Evolutionary conservation across 345 rosid species (phyloP), one percentile per base, ranked within the genome.

Genomic region (Gossypium raimondii): DNA sequence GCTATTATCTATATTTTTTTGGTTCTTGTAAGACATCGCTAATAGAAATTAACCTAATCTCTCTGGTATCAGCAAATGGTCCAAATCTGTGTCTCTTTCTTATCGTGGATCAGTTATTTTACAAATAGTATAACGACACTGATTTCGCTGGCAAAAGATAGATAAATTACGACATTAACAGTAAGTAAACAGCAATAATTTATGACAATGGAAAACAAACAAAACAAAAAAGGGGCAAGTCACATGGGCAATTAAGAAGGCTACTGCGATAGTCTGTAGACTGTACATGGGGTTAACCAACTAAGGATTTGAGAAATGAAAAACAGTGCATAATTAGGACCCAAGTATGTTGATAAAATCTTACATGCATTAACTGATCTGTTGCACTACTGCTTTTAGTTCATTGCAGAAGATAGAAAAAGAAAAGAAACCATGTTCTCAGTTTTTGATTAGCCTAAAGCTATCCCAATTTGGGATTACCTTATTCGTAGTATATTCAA

Each of bases 211-310:
- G 71, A 67, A 47, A 67, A 67, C 71, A 20, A 67, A 45, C 55
- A 45, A 67, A 67, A 67, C 20, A 67, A 2, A 67, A 47, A 29
- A 5, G 7, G 55, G 70, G 70, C 70, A 6, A 67, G 71, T 67
- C 71, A 67, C 71, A 67, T 67, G 71, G 71, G 70, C 55, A 45
- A 20, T 45, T 18, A 44, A 67, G 53, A 67, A 67, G 20, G 34
- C 55, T 45, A 67, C 71, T 45, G 71, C 71, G 47, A 47, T 45
- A 13, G 6, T 45, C 55, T 67, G 71, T 67, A 45, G 34, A 4
- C 18, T 4, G 10, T 22, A 41, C 41, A 41, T 64, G 68, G 67
- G 68, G 50, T 64, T n/a, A 64, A 62, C 11, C 3, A 13, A 43
- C 45, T 43, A 29, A 14, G 50, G 50, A 45, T 18, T 67, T 55